Percentiles rank a stretch among this genome's conserved stretches.
Evolutionary conservation across 2,329 filamentous ascomycete genomes (phyloP).

Genomic region (Aspergillaceae sp.): DNA sequence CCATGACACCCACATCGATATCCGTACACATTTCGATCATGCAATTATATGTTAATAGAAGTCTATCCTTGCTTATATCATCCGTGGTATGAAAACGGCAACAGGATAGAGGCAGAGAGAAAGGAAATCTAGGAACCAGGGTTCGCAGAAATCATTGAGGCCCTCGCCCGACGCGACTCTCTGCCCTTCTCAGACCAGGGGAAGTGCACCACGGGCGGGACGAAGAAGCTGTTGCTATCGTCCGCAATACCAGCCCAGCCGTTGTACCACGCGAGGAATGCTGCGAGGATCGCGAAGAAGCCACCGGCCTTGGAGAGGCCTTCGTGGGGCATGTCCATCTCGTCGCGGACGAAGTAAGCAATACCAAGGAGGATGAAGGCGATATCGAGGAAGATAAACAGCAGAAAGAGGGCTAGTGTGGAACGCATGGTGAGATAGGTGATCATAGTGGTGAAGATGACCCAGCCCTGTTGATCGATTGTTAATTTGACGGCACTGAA

Average conservation of each 20-base stretch:
- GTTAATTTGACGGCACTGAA: not conserved
- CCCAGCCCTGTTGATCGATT: constrained; percentile 49
- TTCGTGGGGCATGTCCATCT: constrained; percentile 6
- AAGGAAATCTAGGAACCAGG: too few species aligned
- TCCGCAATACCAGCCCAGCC: constrained; percentile 49
- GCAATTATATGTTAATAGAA: too few species aligned
- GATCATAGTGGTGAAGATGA: constrained; percentile 66
- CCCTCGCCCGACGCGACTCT: too few species aligned
- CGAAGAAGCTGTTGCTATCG: constrained; percentile 34
- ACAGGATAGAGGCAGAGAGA: too few species aligned
- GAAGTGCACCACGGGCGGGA: constrained; percentile 17
- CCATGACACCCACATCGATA: too few species aligned
- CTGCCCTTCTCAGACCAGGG: constrained; percentile 10
- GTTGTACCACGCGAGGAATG: constrained; percentile 49
- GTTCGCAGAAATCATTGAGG: too few species aligned
- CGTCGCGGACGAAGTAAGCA: constrained; percentile 40
- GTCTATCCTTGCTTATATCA: too few species aligned
- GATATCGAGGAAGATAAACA: constrained; percentile 64
- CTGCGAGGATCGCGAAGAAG: constrained; percentile 45
- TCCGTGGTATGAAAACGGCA: too few species aligned
- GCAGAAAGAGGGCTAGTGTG: constrained; percentile 61
- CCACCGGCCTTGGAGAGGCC: constrained; percentile 38
- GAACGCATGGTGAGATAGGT: constrained; percentile 62
- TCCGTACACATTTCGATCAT: too few species aligned
- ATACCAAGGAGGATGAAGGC: constrained; percentile 62